These are phyloP conservation scores for Clavispora vitiphila DNA, from an alignment of 805 yeast species.

Conservation along the genomic window DNA sequence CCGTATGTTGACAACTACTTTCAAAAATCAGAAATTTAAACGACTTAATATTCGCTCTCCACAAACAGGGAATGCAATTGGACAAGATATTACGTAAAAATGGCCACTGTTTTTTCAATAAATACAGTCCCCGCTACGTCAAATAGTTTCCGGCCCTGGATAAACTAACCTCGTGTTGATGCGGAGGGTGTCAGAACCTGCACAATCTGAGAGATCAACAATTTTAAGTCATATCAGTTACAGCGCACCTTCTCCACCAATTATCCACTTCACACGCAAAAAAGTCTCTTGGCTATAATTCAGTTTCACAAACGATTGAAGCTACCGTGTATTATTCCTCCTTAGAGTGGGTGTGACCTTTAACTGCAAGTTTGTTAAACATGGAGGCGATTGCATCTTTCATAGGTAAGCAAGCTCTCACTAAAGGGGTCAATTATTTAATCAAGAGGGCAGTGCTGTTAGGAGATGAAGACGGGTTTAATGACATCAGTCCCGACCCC, in stretches of 20 bases:
- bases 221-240: not conserved
- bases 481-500: conserved; percentile 42
- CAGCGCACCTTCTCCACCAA: not conserved
- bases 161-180: too few species aligned
- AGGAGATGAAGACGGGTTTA: conserved; percentile 30
- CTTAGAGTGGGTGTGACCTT: not conserved
- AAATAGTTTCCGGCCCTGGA: too few species aligned
- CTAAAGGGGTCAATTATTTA: conserved; percentile 20
- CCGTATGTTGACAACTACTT: too few species aligned
- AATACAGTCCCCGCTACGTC: too few species aligned
- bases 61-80: too few species aligned
- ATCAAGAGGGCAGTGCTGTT: conserved; percentile 28
- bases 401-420: conserved; percentile 25
- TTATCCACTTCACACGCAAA: not conserved
- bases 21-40: too few species aligned
- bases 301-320: not conserved
- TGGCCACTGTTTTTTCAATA: too few species aligned
- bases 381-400: conserved; percentile 4
- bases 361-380: not conserved
- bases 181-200: too few species aligned
- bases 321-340: not conserved
- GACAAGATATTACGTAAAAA: too few species aligned
- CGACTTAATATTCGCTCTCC: too few species aligned
- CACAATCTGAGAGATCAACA: not conserved
- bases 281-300: not conserved